Evolutionary conservation across 2,329 filamentous ascomycete species (phyloP).

Genomic region (Ophiocordyceps camponoti-rufipedis): DNA sequence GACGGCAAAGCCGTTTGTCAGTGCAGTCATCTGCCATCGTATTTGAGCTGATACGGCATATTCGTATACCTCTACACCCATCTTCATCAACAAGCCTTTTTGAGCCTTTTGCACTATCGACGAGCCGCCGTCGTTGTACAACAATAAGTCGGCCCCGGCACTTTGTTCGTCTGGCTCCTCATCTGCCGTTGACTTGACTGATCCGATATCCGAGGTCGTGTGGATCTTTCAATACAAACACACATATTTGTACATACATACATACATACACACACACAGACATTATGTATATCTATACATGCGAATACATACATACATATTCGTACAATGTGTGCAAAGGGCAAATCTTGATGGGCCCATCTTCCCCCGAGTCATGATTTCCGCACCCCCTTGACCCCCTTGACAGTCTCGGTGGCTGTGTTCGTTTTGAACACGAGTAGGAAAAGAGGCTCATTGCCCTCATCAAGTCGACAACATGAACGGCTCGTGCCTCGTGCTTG

Average conservation of each 20-base stretch:
- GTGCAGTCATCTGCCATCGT: too few species aligned
- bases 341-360: neutral
- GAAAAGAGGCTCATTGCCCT: neutral
- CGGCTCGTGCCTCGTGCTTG: too few species aligned
- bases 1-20: neutral
- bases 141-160: neutral
- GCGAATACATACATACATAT: too few species aligned
- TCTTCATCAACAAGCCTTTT: neutral
- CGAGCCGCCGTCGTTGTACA: neutral
- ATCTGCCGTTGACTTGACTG: neutral
- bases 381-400: neutral
- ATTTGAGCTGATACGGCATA: neutral
- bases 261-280: neutral
- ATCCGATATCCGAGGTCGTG: neutral
- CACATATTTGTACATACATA: too few species aligned
- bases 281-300: too few species aligned
- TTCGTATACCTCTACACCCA: neutral
- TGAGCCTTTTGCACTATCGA: too few species aligned
- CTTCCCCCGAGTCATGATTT: neutral
- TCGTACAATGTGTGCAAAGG: neutral
- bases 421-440: neutral
- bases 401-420: neutral
- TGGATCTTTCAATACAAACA: neutral
- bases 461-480: too few species aligned
- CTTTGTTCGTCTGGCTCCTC: neutral